These are phyloP conservation scores for Fusarium marasasianum DNA, from an alignment of 2,329 filamentous ascomycete genomes.

Conservation along the genomic window DNA sequence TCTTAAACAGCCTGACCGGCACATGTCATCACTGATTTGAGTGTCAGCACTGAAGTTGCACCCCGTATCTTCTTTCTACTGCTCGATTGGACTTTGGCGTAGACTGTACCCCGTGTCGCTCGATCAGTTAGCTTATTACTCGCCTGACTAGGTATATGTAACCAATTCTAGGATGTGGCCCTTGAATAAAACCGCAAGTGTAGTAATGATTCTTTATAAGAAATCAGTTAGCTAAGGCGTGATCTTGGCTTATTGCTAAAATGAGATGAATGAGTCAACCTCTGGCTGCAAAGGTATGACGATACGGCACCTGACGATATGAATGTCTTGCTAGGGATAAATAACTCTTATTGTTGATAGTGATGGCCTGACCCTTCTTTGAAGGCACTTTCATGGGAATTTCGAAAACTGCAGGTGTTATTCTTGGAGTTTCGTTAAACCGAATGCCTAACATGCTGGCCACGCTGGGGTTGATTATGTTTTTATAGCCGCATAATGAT, in stretches of 20 bases:
- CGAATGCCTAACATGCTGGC: slow-evolving; percentile 76
- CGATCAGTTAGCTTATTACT: slow-evolving; percentile 59
- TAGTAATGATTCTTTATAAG: slow-evolving; percentile 67
- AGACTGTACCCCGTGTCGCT: slow-evolving; percentile 61
- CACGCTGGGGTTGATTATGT: slow-evolving; percentile 71
- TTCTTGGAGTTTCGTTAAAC: slow-evolving; percentile 79
- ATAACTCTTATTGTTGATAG: slow-evolving; percentile 65
- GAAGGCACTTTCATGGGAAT: slow-evolving; percentile 73
- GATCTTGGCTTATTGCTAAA: slow-evolving; percentile 68
- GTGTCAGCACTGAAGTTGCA: slow-evolving; percentile 66
- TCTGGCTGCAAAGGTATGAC: slow-evolving; percentile 62
- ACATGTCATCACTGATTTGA: background rate
- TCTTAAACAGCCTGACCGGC: slow-evolving; percentile 71
- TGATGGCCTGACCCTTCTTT: slow-evolving; percentile 64
- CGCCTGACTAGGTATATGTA: slow-evolving; percentile 64
- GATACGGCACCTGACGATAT: slow-evolving; percentile 66
- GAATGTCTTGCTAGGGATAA: slow-evolving; percentile 65
- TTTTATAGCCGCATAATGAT: slow-evolving; percentile 76
- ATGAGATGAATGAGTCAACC: slow-evolving; percentile 64
- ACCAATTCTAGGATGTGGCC: slow-evolving; percentile 75
- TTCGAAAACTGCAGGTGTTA: slow-evolving; percentile 75
- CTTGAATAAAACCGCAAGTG: slow-evolving; percentile 64
- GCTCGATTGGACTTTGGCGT: slow-evolving; percentile 67
- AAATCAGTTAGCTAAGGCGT: slow-evolving; percentile 67
- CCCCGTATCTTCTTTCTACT: slow-evolving; percentile 61